Conservation (phyloP, 2,329 filamentous ascomycete genomes). For the Botrytis galanthina region DNA sequence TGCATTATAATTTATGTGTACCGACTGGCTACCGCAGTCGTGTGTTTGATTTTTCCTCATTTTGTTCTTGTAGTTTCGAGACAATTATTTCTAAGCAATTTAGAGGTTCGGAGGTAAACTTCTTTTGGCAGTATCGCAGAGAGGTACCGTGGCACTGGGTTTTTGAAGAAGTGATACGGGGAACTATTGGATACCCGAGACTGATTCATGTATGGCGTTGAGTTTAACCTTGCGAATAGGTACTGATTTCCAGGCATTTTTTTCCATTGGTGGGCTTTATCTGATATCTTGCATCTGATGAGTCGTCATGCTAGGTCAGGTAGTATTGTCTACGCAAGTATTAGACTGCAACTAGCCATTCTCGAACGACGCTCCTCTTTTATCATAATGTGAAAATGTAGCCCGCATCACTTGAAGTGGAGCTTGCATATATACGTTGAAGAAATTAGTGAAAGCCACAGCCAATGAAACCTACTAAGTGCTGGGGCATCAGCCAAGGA, state of each 20-base stretch:
- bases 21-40: conserved; percentile 1
- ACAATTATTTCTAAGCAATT: conserved; percentile 8
- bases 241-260: neutral
- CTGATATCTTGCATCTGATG: neutral
- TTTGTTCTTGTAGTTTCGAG: neutral
- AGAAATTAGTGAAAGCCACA: conserved; percentile 10
- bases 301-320: neutral
- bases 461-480: conserved; percentile 2
- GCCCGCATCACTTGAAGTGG: conserved; percentile 4
- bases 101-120: conserved; percentile 9
- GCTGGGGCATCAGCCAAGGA: conserved; percentile 4
- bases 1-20: conserved; percentile 18
- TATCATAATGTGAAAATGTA: neutral
- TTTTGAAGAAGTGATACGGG: conserved; percentile 6
- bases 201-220: neutral
- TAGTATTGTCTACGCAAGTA: neutral
- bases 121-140: conserved; percentile 9
- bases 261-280: conserved; percentile 12
- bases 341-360: conserved; percentile 1
- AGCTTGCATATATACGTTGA: conserved; percentile 10
- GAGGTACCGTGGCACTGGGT: conserved; percentile 8
- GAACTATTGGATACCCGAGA: conserved; percentile 6
- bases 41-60: neutral
- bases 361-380: neutral
- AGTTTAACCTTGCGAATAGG: neutral